Evolutionary conservation across 768 basidiomycete genomes (phyloP).

Genomic region (Pleurotus salmoneostramineus): DNA sequence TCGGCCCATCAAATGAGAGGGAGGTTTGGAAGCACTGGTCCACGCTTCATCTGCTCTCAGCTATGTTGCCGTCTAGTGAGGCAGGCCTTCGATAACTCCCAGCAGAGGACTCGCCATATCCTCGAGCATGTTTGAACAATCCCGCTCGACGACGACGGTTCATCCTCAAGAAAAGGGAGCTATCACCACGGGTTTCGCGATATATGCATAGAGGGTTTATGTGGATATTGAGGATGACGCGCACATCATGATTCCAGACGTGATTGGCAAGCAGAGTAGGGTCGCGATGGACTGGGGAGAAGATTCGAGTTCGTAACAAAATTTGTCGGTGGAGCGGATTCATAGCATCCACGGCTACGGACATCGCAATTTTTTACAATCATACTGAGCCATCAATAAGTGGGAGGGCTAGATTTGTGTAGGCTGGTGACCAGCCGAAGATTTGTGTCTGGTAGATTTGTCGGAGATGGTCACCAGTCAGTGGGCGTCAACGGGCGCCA

Average conservation of each 20-base stretch:
- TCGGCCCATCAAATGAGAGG: slow-evolving; percentile 17
- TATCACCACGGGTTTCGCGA: slow-evolving; percentile 16
- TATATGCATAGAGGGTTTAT: slow-evolving; percentile 17
- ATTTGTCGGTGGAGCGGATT: slow-evolving; percentile 20
- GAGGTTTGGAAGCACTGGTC: slow-evolving; percentile 33
- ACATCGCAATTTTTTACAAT: too few relatives aligned
- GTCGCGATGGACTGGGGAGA: slow-evolving; percentile 28
- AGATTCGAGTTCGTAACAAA: slow-evolving; percentile 31
- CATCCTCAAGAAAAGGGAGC: slow-evolving; percentile 17
- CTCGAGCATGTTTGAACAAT: slow-evolving; percentile 22
- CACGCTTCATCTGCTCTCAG: slow-evolving; percentile 14
- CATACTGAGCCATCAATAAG: too few relatives aligned
- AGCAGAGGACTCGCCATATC: neutral
- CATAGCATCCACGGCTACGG: too few relatives aligned
- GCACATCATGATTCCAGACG: slow-evolving; percentile 30
- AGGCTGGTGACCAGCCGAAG: too few relatives aligned
- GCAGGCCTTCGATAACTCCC: neutral
- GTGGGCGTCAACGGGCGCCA: too few relatives aligned
- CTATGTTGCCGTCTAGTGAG: slow-evolving; percentile 29
- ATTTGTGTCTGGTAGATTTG: too few relatives aligned
- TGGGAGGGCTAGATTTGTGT: too few relatives aligned
- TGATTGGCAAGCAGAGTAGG: slow-evolving; percentile 18
- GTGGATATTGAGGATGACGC: slow-evolving; percentile 29
- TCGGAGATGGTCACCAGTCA: too few relatives aligned
- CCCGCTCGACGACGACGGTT: slow-evolving; percentile 17